These are phyloP conservation scores for Epicoccum sorghinum DNA, from an alignment of 2,329 filamentous ascomycete genomes.

Conservation along the genomic window DNA sequence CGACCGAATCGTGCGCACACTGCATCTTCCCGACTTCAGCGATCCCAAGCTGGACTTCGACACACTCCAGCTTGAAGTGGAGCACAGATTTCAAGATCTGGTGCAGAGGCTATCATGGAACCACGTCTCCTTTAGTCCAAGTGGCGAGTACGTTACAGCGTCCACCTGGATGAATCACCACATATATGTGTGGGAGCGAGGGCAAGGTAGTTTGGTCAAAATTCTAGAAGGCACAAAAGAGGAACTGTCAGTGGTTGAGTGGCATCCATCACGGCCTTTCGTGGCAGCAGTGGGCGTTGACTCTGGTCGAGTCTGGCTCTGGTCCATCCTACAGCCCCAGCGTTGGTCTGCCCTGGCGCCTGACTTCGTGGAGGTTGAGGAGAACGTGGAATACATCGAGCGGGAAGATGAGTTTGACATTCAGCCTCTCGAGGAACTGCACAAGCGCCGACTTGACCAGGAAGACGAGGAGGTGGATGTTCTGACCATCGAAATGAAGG, in stretches of 20 bases:
- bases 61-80: constrained; percentile 85
- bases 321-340: constrained; percentile 93
- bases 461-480: constrained; percentile 96
- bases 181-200: constrained; percentile 97
- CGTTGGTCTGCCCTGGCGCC: constrained; percentile 97
- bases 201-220: constrained; percentile 90
- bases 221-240: constrained; percentile 97
- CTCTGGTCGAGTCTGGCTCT: constrained; percentile 91
- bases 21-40: constrained; percentile 79
- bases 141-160: constrained; percentile 93
- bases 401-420: constrained; percentile 98
- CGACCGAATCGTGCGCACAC: constrained; percentile 92
- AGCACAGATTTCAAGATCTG: constrained; percentile 98
- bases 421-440: constrained; percentile 91
- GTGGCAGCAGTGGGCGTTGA: constrained; percentile 92
- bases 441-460: constrained; percentile 84
- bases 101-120: constrained; percentile 97
- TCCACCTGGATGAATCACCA: constrained; percentile 99
- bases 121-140: constrained; percentile 92
- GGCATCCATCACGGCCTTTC: constrained; percentile 88
- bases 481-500: constrained; percentile 71
- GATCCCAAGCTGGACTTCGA: constrained; percentile 74
- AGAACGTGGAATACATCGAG: constrained; percentile 97
- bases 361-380: constrained; percentile 96
- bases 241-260: constrained; percentile 91